Percentiles rank a stretch among this genome's conserved stretches.
phyloP scores from a whole-genome alignment of 208 protist species.

The Trypanosoma boissoni region DNA sequence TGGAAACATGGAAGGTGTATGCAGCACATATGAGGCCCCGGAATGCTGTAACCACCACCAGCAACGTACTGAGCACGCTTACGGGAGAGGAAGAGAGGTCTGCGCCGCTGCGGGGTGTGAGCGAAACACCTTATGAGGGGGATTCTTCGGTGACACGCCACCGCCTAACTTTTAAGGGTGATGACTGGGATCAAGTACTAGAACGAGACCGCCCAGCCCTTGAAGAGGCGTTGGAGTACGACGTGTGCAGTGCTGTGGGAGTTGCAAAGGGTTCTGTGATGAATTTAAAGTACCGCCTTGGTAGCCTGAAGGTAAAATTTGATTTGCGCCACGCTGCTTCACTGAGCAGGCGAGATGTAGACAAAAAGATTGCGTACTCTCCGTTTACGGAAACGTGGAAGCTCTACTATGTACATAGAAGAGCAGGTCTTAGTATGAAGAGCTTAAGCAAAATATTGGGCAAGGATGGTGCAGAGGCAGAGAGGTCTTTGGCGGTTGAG shows the following conservation, averaged over 20 bases:
- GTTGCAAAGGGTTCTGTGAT: constrained; percentile 21
- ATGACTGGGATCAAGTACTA: constrained; percentile 22
- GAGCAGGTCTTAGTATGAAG: too few species aligned
- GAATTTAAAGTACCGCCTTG: constrained; percentile 19
- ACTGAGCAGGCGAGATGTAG: constrained; percentile 17
- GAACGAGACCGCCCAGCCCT: constrained; percentile 18
- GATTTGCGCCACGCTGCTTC: constrained; percentile 16
- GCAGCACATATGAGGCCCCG: not conserved
- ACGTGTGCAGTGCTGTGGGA: constrained; percentile 20
- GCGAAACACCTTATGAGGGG: not conserved
- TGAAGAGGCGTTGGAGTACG: constrained; percentile 26
- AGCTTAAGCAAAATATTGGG: too few species aligned
- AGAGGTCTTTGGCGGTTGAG: too few species aligned
- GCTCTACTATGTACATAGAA: constrained; percentile 24
- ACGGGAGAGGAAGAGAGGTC: not conserved
- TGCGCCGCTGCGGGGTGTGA: not conserved
- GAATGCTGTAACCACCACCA: not conserved
- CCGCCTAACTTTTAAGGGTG: constrained; percentile 13
- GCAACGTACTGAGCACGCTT: not conserved
- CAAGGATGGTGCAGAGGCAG: too few species aligned
- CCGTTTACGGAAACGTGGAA: constrained; percentile 37
- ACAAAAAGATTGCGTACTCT: constrained; percentile 15
- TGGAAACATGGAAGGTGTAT: constrained; percentile 17
- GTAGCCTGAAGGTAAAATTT: constrained; percentile 30
- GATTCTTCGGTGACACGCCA: constrained; percentile 8